phyloP scores from a whole-genome alignment of 2,329 filamentous ascomycete genomes.

The Apiospora aurea region DNA sequence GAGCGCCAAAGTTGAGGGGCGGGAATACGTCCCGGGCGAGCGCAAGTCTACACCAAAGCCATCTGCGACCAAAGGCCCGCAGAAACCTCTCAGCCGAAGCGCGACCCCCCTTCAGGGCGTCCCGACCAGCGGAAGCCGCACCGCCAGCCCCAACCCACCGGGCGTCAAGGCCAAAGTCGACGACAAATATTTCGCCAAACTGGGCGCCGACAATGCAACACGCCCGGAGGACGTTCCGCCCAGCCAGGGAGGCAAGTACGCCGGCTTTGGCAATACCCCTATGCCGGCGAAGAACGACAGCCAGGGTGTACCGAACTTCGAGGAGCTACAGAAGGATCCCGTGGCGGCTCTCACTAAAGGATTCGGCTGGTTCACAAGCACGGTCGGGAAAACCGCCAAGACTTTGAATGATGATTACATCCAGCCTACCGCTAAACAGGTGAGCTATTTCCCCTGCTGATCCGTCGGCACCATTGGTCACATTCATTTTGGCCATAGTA shows the following conservation, averaged over 20 bases:
- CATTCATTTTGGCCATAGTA: background rate
- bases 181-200: constrained; percentile 87
- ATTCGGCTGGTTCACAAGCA: constrained; percentile 91
- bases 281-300: constrained; percentile 55
- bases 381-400: constrained; percentile 89
- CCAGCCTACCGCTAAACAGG: constrained; percentile 89
- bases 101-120: constrained; percentile 47
- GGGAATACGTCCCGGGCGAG: constrained; percentile 80
- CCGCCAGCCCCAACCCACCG: constrained; percentile 48
- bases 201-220: constrained; percentile 83
- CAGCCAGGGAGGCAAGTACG: constrained; percentile 90
- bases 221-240: constrained; percentile 79
- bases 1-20: constrained; percentile 85
- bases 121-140: constrained; percentile 47
- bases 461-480: background rate
- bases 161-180: constrained; percentile 69
- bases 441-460: constrained; percentile 46
- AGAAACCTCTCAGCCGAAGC: constrained; percentile 45
- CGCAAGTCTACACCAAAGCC: constrained; percentile 55
- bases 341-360: constrained; percentile 88
- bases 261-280: constrained; percentile 85
- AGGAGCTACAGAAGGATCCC: constrained; percentile 91
- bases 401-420: constrained; percentile 91
- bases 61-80: constrained; percentile 42
- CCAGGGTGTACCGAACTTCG: constrained; percentile 69